Conservation (phyloP, 345 rosid species). For the Arabis hirsuta region DNA sequence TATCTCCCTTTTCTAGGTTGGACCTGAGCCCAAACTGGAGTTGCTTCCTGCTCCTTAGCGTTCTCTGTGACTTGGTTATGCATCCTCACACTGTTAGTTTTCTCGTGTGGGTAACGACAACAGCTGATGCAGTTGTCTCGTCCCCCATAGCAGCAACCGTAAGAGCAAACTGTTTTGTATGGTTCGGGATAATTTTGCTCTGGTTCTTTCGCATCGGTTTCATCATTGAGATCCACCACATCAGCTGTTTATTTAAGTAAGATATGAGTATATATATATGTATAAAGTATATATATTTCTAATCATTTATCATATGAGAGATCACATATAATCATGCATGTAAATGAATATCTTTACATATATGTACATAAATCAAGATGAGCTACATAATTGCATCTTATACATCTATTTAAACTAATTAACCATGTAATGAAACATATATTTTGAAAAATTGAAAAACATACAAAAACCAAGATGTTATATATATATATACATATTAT, state of each 20-base stretch:
- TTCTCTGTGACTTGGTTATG: conserved; percentile 14
- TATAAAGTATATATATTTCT: neutral
- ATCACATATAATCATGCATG: neutral
- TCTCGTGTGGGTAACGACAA: conserved; percentile 14
- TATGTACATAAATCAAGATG: neutral
- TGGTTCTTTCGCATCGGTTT: conserved; percentile 4
- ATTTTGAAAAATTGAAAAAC: too few relatives aligned
- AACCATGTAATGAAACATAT: too few relatives aligned
- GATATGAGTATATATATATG: neutral
- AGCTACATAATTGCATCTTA: neutral
- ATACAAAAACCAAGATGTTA: too few relatives aligned
- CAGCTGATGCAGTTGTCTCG: conserved; percentile 11
- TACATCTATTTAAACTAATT: neutral
- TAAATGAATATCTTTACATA: neutral
- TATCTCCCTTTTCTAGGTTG: conserved; percentile 5
- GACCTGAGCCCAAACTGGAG: conserved; percentile 24
- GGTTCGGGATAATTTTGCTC: neutral
- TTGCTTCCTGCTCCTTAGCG: conserved; percentile 8
- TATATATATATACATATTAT: too few relatives aligned
- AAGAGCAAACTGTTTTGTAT: conserved; percentile 1
- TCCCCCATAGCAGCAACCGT: conserved; percentile 21
- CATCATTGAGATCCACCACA: conserved; percentile 1
- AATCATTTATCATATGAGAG: too few relatives aligned
- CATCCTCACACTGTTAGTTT: conserved; percentile 6
- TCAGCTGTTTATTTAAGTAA: conserved; percentile 17